Conservation (phyloP, 139 green algal genomes). For the Tetraselmis striata region DNA sequence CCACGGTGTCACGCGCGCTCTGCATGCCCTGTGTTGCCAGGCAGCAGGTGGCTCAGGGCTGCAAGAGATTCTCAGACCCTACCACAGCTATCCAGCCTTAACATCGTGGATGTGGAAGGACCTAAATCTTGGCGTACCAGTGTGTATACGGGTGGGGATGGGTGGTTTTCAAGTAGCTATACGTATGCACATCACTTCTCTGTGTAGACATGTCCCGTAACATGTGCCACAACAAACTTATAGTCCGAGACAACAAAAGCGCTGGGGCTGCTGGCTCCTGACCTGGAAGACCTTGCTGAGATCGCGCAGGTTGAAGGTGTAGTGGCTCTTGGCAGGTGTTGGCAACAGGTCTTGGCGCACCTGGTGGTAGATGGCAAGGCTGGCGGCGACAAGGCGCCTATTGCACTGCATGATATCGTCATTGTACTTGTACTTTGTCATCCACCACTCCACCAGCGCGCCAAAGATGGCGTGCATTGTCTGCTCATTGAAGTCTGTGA, state of each 20-base stretch:
- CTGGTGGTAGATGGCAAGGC: slow-evolving; percentile 53
- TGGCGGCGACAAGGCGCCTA: slow-evolving; percentile 40
- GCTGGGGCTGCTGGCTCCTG: no score
- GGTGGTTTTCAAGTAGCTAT: no score
- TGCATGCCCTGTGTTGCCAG: slow-evolving; percentile 19
- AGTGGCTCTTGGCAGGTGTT: slow-evolving; percentile 65
- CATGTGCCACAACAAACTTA: no score
- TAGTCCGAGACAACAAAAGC: no score
- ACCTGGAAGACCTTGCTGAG: slow-evolving; percentile 61
- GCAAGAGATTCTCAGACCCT: no score
- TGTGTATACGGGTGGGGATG: no score
- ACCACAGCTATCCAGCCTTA: no score
- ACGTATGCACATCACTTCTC: no score
- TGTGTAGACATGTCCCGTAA: no score
- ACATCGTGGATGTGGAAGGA: no score
- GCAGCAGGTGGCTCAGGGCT: no score
- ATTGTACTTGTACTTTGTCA: background rate
- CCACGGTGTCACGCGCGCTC: slow-evolving; percentile 1
- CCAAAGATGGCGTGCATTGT: background rate
- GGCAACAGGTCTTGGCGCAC: slow-evolving; percentile 52
- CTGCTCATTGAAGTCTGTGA: slow-evolving; percentile 6
- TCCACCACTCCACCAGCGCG: background rate
- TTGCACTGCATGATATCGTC: background rate
- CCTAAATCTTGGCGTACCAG: no score
- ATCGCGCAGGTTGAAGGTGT: slow-evolving; percentile 75